Percentiles rank a stretch among this genome's conserved stretches.
Conservation (phyloP, 2,329 filamentous ascomycete genomes). For the Capronia coronata region DNA sequence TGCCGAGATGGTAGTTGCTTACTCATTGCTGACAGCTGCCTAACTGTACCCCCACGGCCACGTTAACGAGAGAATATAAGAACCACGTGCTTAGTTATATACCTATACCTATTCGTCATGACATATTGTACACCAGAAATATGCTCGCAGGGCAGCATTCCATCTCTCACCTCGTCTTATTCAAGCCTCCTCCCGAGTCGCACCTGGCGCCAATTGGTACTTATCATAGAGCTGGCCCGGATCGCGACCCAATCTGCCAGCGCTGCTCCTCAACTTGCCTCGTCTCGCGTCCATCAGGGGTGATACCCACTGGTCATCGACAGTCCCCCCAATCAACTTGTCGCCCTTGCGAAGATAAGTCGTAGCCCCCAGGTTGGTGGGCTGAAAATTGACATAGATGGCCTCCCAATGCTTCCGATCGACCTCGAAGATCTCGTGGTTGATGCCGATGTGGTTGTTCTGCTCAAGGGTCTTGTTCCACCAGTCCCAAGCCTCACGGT, state of each 20-base stretch:
- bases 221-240: slow-evolving; percentile 17
- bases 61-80: too few species aligned
- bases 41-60: neutral
- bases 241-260: slow-evolving; percentile 22
- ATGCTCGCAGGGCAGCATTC: too few species aligned
- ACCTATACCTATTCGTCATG: too few species aligned
- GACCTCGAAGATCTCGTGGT: slow-evolving; percentile 41
- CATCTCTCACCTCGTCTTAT: neutral
- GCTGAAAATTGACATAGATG: slow-evolving; percentile 39
- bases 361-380: slow-evolving; percentile 32
- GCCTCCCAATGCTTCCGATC: slow-evolving; percentile 39
- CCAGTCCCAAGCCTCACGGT: slow-evolving; percentile 41
- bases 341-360: slow-evolving; percentile 24
- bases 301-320: slow-evolving; percentile 25
- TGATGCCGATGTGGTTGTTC: slow-evolving; percentile 39
- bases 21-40: neutral
- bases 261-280: slow-evolving; percentile 25
- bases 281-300: slow-evolving; percentile 25
- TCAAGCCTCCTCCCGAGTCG: slow-evolving; percentile 2
- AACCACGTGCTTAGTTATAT: too few species aligned
- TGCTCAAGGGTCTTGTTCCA: slow-evolving; percentile 37
- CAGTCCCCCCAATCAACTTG: slow-evolving; percentile 24
- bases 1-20: neutral
- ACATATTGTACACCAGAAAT: too few species aligned
- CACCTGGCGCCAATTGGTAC: slow-evolving; percentile 9